phyloP scores from a whole-genome alignment of 768 basidiomycete genomes.

The Naematelia aurantialba region DNA sequence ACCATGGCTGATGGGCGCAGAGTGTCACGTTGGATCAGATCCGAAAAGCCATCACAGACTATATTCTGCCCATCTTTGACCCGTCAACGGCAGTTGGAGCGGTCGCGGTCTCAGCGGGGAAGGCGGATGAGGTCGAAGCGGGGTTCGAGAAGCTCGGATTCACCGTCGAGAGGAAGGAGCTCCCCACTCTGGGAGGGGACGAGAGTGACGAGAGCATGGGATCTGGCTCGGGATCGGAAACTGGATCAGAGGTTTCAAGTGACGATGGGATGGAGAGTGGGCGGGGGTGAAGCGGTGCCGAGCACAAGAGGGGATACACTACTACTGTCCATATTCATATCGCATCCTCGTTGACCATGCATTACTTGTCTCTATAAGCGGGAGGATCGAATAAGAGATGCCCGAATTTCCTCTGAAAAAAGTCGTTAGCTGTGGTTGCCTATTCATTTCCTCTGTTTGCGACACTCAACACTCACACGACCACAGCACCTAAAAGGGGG shows the following conservation, averaged over 20 bases:
- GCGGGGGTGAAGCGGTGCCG: not conserved
- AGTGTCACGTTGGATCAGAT: slow-evolving; percentile 76
- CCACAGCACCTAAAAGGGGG: too few relatives aligned
- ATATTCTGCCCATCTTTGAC: slow-evolving; percentile 82
- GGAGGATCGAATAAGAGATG: not conserved
- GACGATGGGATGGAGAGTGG: not conserved
- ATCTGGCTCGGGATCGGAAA: not conserved
- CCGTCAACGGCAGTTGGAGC: slow-evolving; percentile 70
- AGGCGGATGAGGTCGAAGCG: slow-evolving; percentile 66
- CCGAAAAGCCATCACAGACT: slow-evolving; percentile 61
- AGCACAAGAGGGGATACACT: too few relatives aligned
- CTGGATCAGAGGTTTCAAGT: too few relatives aligned
- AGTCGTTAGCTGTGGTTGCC: too few relatives aligned
- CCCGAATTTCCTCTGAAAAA: not conserved
- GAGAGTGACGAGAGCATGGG: slow-evolving; percentile 23
- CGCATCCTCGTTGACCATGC: too few relatives aligned
- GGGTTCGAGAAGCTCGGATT: slow-evolving; percentile 69
- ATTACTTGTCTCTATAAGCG: too few relatives aligned
- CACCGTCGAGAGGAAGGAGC: slow-evolving; percentile 65
- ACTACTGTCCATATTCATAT: not conserved
- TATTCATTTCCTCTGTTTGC: too few relatives aligned
- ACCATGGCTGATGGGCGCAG: slow-evolving; percentile 47
- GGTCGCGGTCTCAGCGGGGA: slow-evolving; percentile 76
- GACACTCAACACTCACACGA: too few relatives aligned
- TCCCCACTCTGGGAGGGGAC: slow-evolving; percentile 57